Conservation (phyloP, 352 stramenopile species). For the Globisporangium splendens region DNA sequence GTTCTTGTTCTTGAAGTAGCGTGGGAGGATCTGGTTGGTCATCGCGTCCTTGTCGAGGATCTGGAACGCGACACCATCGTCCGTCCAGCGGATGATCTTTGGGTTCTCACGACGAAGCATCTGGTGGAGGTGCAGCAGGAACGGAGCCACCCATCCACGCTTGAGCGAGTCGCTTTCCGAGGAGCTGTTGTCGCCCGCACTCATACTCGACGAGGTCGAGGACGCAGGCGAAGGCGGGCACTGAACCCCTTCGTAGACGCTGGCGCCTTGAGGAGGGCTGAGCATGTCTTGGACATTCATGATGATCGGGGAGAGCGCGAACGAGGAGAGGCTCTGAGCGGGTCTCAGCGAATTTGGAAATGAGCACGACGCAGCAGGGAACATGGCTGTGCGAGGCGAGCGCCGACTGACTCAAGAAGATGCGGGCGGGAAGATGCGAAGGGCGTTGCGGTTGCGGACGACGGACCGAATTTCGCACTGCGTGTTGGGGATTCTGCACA, state of each 20-base stretch:
- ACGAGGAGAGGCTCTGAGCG: constrained; percentile 11
- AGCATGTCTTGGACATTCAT: constrained; percentile 57
- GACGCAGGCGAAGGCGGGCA: constrained; percentile 35
- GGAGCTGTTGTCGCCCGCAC: constrained; percentile 18
- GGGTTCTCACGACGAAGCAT: constrained; percentile 78
- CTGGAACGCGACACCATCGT: constrained; percentile 75
- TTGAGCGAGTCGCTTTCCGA: constrained; percentile 28
- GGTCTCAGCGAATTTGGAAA: constrained; percentile 4
- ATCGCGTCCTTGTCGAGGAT: constrained; percentile 85
- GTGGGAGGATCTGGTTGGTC: constrained; percentile 87
- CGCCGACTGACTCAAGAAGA: constrained; percentile 1
- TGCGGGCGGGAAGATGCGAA: constrained; percentile 6
- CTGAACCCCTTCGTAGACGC: background rate
- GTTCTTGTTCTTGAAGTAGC: constrained; percentile 96
- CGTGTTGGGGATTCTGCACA: constrained; percentile 1
- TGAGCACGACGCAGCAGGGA: constrained; percentile 5
- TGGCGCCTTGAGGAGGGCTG: constrained; percentile 13
- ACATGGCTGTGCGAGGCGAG: constrained; percentile 2
- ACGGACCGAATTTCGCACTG: constrained; percentile 6
- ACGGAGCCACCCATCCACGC: constrained; percentile 78
- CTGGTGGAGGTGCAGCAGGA: constrained; percentile 80
- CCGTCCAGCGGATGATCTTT: constrained; percentile 79
- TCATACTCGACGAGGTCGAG: constrained; percentile 31
- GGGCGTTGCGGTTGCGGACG: background rate
- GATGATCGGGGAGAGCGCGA: constrained; percentile 8